Base-by-base conservation (phyloP, 768 basidiomycete genomes). In the Suillus decipiens region DNA sequence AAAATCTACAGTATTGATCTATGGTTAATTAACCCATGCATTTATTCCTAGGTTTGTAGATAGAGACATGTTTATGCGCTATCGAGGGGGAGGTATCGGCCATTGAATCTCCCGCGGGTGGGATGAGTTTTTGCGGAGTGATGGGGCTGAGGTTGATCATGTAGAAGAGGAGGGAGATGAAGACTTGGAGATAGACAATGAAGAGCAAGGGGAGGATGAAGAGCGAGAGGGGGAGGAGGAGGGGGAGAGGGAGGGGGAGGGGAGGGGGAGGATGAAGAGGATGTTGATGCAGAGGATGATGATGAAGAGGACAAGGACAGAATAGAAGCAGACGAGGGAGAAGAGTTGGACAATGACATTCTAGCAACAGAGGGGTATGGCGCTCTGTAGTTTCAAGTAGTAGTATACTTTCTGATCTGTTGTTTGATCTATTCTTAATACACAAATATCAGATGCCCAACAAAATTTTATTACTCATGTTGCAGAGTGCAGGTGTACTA, bases 41-140 rank as follows among this genome's bases (percentile, higher is more conserved):
- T n/a, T n/a, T 42, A 15, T 42, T 8, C 6, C 42, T 24, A 80
- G 80, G 8, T 80, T 79, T 61, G 76, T 75, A 7, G 79, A 80
- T 63, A 59, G 73, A 2, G 73, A 78, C 53, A 71, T 74, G 65
- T 65, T 72, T 39, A 71, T 76, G 69, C 65, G 70, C 0, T 76
- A 65, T 43, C 57, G 61, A 5, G 76, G 76, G 0, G 73, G 73
- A 0, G 72, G 75, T 2, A 63, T 77, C 11, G 75, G 77, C 0
- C 76, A 78, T 55, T 48, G 53, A 22, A 41, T 59, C n/a, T 61
- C 63, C 7, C 61, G 56, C 10, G 50, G 53, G 5, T 63, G 61
- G 61, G 61, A 63, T 24, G 12, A 28, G 15, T 59, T 45, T 28
- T 33, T 59, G n/a, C 43, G 51, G n/a, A 11, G 14, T 33, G 33